Evolutionary conservation across 2,329 filamentous ascomycete genomes (phyloP), one percentile per base, ranked within the genome.

Genomic region (Arthrobotrys sphaeroides): DNA sequence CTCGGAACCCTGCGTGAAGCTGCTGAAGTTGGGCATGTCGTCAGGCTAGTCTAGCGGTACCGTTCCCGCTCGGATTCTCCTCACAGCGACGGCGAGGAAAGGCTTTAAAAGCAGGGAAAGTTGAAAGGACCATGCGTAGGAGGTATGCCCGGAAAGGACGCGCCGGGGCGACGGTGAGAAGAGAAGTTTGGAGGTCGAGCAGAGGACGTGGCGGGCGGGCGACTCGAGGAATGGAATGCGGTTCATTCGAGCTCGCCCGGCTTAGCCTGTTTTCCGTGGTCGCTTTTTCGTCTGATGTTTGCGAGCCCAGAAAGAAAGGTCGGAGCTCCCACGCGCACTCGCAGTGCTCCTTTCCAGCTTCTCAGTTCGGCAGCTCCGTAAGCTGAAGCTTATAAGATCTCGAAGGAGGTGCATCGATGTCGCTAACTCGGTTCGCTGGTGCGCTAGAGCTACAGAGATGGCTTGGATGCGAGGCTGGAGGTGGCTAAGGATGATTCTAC

Each of bases 281-380:
- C 31, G 36, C 28, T 33, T 64, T 57, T 72, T 72, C 67, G 49
- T 72, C 67, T 31, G 59, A 72, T 72, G 67, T 72, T 72, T 69
- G 53, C 38, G 62, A 60, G 18, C 42, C 31, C n/a, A n/a, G n/a
- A n/a, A n/a, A n/a, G n/a, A n/a, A 47, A 49, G 38, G 61, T 53
- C 61, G 59, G 59, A 62, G 59, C 59, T 62, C 59, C 42, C 18
- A 12, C 47, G 16, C n/a, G 47, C 47, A 53, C n/a, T n/a, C n/a
- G n/a, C n/a, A n/a, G n/a, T n/a, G n/a, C n/a, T n/a, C n/a, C n/a
- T n/a, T n/a, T n/a, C n/a, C n/a, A n/a, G n/a, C n/a, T n/a, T n/a
- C n/a, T n/a, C n/a, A n/a, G n/a, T n/a, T n/a, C n/a, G n/a, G n/a
- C n/a, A n/a, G n/a, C n/a, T n/a, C n/a, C n/a, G n/a, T n/a, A n/a